phyloP scores from a whole-genome alignment of 441 rosid genomes.

The Aleurites moluccanus region DNA sequence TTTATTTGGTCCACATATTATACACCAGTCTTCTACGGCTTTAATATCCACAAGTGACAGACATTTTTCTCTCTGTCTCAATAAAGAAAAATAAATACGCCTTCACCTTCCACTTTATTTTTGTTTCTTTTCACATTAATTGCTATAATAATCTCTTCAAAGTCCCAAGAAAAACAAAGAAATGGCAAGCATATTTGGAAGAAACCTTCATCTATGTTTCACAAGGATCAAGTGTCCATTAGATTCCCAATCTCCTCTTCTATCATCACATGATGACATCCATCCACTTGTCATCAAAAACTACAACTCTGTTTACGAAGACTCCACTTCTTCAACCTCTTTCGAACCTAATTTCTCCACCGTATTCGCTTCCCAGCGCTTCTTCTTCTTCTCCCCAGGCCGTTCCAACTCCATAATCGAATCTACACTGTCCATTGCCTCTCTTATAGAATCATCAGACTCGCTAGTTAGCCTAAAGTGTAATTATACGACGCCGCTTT shows the following conservation, averaged over 20 bases:
- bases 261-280: constrained; percentile 21
- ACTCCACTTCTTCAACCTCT: constrained; percentile 31
- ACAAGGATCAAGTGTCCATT: constrained; percentile 42
- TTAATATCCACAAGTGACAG: too few relatives aligned
- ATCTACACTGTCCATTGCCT: constrained; percentile 39
- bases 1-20: constrained; percentile 4
- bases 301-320: constrained; percentile 59
- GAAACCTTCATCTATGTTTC: constrained; percentile 66
- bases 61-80: too few relatives aligned
- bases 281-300: constrained; percentile 41
- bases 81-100: constrained; percentile 11
- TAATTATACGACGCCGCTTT: constrained; percentile 10
- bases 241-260: constrained; percentile 29
- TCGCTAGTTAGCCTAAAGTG: constrained; percentile 10
- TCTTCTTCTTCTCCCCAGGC: constrained; percentile 90
- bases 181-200: constrained; percentile 48
- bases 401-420: constrained; percentile 83
- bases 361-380: constrained; percentile 69
- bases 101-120: background rate
- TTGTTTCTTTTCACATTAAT: background rate
- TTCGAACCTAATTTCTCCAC: constrained; percentile 42
- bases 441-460: constrained; percentile 33
- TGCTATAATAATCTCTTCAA: too few relatives aligned
- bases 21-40: too few relatives aligned
- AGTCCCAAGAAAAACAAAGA: background rate